Evolutionary conservation across 306 rosid species (phyloP).

Genomic region (Lathyrus tuberosus): DNA sequence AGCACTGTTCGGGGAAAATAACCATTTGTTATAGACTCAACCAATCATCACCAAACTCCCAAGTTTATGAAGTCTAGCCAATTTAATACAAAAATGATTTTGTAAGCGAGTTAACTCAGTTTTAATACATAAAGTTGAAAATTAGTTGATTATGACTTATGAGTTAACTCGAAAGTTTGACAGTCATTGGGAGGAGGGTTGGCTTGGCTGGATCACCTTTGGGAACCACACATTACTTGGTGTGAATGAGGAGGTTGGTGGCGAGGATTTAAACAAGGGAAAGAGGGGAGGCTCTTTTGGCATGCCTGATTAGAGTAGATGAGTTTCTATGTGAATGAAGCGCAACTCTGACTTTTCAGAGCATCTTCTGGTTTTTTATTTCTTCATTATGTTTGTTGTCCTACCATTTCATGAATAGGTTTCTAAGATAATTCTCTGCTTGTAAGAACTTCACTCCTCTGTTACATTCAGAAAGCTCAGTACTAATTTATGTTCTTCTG

Average conservation of each 20-base stretch:
- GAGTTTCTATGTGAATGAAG: neutral
- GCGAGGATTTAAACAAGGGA: too few relatives aligned
- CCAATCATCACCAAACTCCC: too few relatives aligned
- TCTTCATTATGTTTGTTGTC: slow-evolving; percentile 5
- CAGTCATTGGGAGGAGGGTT: neutral
- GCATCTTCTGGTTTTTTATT: neutral
- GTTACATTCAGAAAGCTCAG: neutral
- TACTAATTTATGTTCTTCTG: neutral
- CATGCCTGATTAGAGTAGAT: too few relatives aligned
- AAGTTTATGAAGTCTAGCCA: neutral
- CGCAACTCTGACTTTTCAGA: neutral
- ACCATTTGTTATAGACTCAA: too few relatives aligned
- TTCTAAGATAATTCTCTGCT: neutral
- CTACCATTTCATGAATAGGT: neutral
- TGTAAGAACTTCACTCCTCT: neutral
- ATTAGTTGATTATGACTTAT: neutral
- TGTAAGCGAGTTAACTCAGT: neutral
- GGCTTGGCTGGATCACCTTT: slow-evolving; percentile 3
- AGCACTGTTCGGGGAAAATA: too few relatives aligned
- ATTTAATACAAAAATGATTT: neutral
- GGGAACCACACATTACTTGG: neutral
- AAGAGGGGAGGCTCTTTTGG: too few relatives aligned
- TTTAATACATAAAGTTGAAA: neutral
- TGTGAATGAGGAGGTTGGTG: too few relatives aligned
- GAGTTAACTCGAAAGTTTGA: neutral